Conservation (phyloP, 176 grass and related monocot species). For the Oryza longistaminata region DNA sequence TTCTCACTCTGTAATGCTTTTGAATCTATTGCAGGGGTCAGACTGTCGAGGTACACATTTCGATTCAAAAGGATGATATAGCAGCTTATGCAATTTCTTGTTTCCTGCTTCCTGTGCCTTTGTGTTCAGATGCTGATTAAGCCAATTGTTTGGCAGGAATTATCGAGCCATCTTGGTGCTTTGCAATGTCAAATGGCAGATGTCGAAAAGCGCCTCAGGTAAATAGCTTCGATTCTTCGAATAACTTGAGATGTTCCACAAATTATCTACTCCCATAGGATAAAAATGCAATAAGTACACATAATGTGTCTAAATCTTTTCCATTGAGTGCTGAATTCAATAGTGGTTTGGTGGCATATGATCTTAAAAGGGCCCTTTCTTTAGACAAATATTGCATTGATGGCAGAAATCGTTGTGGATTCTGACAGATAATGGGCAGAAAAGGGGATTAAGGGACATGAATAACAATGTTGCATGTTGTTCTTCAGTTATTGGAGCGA, state of each 20-base stretch:
- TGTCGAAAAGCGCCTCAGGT: conserved; percentile 66
- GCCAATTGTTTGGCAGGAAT: conserved; percentile 48
- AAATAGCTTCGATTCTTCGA: conserved; percentile 12
- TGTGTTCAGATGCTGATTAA: neutral
- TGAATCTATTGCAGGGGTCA: conserved; percentile 56
- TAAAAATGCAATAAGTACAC: conserved; percentile 37
- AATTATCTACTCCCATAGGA: neutral
- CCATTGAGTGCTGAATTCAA: conserved; percentile 19
- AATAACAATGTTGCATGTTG: conserved; percentile 27
- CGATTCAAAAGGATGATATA: neutral
- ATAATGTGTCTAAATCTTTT: conserved; percentile 38
- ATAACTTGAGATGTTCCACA: neutral
- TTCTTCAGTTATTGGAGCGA: conserved; percentile 74
- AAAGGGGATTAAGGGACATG: neutral
- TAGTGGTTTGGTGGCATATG: conserved; percentile 37
- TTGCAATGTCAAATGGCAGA: conserved; percentile 68
- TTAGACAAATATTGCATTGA: conserved; percentile 19
- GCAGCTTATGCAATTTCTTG: conserved; percentile 9
- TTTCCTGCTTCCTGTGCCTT: conserved; percentile 1
- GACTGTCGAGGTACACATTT: conserved; percentile 61
- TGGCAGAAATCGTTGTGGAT: conserved; percentile 39
- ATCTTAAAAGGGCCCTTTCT: neutral
- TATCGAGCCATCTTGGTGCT: conserved; percentile 57
- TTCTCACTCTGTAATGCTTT: conserved; percentile 32
- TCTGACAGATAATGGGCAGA: neutral